phyloP scores from a whole-genome alignment of 805 yeast species.

The Candida khao-thaluensis region DNA sequence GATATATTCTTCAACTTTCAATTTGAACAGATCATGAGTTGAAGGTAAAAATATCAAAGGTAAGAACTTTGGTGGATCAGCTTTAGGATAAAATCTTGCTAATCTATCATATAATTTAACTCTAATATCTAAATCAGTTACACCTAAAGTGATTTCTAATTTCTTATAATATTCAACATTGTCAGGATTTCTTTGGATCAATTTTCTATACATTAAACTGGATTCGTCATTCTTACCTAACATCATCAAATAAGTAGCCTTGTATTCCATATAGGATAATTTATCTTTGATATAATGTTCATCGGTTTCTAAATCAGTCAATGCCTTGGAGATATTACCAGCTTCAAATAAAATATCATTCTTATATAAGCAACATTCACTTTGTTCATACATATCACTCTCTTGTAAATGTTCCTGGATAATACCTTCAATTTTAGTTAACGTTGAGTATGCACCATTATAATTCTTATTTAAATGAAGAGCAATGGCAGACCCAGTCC shows the following conservation, averaged over 20 bases:
- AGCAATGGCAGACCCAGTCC: conserved; percentile 88
- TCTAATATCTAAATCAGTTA: conserved; percentile 45
- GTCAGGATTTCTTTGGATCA: conserved; percentile 86
- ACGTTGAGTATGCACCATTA: conserved; percentile 66
- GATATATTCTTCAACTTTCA: conserved; percentile 54
- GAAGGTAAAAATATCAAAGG: conserved; percentile 74
- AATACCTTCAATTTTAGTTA: conserved; percentile 72
- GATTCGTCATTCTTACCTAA: conserved; percentile 64
- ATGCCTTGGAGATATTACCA: conserved; percentile 64
- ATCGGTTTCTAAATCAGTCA: conserved; percentile 55
- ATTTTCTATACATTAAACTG: conserved; percentile 59
- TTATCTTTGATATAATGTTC: conserved; percentile 54
- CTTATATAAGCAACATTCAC: conserved; percentile 76
- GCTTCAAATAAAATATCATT: conserved; percentile 60
- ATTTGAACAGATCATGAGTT: conserved; percentile 45
- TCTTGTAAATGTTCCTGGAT: conserved; percentile 67
- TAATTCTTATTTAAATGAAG: conserved; percentile 72
- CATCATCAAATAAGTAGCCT: conserved; percentile 61
- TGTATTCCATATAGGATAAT: conserved; percentile 59
- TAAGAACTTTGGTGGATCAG: conserved; percentile 75
- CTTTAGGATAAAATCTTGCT: conserved; percentile 69
- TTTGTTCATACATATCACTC: conserved; percentile 70
- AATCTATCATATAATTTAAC: conserved; percentile 63
- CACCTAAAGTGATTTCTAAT: conserved; percentile 64
- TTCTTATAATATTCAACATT: conserved; percentile 60